Percentiles rank a stretch among this genome's conserved stretches.
These are phyloP conservation scores for Amanita fuliginea DNA, from an alignment of 768 basidiomycete species.

Conservation along the genomic window DNA sequence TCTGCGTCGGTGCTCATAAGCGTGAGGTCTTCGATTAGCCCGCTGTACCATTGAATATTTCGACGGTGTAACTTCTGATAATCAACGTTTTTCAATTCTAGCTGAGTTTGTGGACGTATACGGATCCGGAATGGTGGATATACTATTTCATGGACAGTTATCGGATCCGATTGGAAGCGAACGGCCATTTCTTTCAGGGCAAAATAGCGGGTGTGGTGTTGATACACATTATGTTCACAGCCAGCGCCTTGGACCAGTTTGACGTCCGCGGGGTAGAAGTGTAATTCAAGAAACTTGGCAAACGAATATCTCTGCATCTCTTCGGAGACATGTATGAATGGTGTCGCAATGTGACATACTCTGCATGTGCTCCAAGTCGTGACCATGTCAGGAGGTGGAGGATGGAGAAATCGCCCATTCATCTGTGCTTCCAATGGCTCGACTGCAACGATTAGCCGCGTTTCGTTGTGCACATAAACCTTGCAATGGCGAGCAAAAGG, in stretches of 20 bases:
- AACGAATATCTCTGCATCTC: slow-evolving; percentile 94
- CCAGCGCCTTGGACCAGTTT: slow-evolving; percentile 78
- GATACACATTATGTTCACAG: slow-evolving; percentile 91
- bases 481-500: slow-evolving; percentile 76
- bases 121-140: slow-evolving; percentile 84
- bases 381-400: slow-evolving; percentile 61
- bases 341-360: slow-evolving; percentile 66
- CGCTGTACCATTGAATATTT: slow-evolving; percentile 66
- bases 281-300: slow-evolving; percentile 90
- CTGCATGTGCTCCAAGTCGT: slow-evolving; percentile 90
- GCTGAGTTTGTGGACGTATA: slow-evolving; percentile 76
- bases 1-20: slow-evolving; percentile 69
- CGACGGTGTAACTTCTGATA: slow-evolving; percentile 66
- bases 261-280: slow-evolving; percentile 89
- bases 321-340: slow-evolving; percentile 81
- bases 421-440: slow-evolving; percentile 84
- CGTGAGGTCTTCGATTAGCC: slow-evolving; percentile 65
- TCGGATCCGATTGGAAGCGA: slow-evolving; percentile 77
- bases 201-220: slow-evolving; percentile 89
- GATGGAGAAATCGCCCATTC: slow-evolving; percentile 38
- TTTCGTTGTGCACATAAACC: slow-evolving; percentile 86
- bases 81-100: slow-evolving; percentile 88
- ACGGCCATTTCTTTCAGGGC: slow-evolving; percentile 75
- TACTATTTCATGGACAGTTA: slow-evolving; percentile 76
- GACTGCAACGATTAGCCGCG: slow-evolving; percentile 71